A percentile compares a stretch with the other conserved stretches of the same genome.
phyloP scores from a whole-genome alignment of 176 grass and related monocot genomes.

The Musa beccarii region DNA sequence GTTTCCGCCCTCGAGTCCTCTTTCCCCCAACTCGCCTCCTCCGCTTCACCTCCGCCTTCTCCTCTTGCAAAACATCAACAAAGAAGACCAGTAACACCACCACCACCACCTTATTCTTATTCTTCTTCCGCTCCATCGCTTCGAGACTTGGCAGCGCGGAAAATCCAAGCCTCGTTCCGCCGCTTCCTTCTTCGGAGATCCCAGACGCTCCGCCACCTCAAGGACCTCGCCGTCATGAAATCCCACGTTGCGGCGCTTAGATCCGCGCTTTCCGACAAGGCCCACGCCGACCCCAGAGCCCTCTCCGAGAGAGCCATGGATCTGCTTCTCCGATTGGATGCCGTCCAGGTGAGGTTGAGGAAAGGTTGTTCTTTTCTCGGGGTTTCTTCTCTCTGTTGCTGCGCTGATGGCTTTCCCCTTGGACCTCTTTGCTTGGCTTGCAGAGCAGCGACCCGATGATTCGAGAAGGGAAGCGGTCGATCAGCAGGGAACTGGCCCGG shows the following conservation, averaged over 20 bases:
- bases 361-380: not conserved
- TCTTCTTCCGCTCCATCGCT: constrained; percentile 13
- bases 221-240: constrained; percentile 65
- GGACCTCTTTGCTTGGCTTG: constrained; percentile 5
- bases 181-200: constrained; percentile 77
- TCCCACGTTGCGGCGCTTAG: constrained; percentile 52
- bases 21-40: constrained; percentile 23
- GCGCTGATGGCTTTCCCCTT: constrained; percentile 12
- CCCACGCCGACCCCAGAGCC: constrained; percentile 26
- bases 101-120: not conserved
- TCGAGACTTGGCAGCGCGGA: constrained; percentile 59
- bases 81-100: not conserved
- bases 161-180: constrained; percentile 75
- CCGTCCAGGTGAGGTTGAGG: constrained; percentile 51
- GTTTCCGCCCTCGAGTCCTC: constrained; percentile 59
- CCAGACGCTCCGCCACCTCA: constrained; percentile 70
- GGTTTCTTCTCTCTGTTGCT: not conserved
- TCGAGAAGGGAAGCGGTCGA: constrained; percentile 61
- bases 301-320: constrained; percentile 49
- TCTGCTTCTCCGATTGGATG: constrained; percentile 56
- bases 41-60: constrained; percentile 4
- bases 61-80: constrained; percentile 1
- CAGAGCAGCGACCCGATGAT: constrained; percentile 78
- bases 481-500: constrained; percentile 58
- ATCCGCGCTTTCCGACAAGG: constrained; percentile 39